phyloP scores from a whole-genome alignment of 129 eudicot species.

The Calendula officinalis region DNA sequence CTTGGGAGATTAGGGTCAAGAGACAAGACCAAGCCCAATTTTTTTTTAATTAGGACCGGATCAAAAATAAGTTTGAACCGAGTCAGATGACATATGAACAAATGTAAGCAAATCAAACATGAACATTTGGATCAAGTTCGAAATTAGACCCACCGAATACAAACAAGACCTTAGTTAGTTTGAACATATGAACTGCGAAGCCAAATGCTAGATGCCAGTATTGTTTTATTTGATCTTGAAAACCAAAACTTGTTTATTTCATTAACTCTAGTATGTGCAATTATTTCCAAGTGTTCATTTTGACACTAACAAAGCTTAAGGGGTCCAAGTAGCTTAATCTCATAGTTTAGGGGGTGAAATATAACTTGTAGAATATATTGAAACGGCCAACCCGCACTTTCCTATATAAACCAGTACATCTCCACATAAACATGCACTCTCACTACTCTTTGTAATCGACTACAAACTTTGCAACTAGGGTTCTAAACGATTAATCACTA shows the following conservation, averaged over 20 bases:
- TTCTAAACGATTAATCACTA: not conserved
- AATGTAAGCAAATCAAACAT: too few relatives aligned
- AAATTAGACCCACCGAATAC: too few relatives aligned
- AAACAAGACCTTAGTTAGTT: too few relatives aligned
- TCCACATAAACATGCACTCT: conserved; percentile 14
- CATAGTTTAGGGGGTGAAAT: conserved; percentile 2
- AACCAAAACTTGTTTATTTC: not conserved
- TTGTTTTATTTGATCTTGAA: too few relatives aligned
- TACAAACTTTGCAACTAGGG: conserved; percentile 11
- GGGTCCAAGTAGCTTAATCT: not conserved
- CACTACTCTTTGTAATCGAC: not conserved
- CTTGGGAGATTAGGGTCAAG: too few relatives aligned
- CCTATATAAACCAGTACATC: not conserved
- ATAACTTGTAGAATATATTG: not conserved
- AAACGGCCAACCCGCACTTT: not conserved
- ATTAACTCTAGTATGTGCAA: not conserved
- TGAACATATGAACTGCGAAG: too few relatives aligned
- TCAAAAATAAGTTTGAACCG: too few relatives aligned
- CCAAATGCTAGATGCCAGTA: too few relatives aligned
- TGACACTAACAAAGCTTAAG: not conserved
- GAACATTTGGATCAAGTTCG: too few relatives aligned
- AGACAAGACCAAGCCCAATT: too few relatives aligned
- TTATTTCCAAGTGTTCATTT: not conserved
- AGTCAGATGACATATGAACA: too few relatives aligned
- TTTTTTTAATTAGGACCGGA: too few relatives aligned